Base-by-base conservation (phyloP, 257 asterid genomes). In the Solanum bulbocastanum region DNA sequence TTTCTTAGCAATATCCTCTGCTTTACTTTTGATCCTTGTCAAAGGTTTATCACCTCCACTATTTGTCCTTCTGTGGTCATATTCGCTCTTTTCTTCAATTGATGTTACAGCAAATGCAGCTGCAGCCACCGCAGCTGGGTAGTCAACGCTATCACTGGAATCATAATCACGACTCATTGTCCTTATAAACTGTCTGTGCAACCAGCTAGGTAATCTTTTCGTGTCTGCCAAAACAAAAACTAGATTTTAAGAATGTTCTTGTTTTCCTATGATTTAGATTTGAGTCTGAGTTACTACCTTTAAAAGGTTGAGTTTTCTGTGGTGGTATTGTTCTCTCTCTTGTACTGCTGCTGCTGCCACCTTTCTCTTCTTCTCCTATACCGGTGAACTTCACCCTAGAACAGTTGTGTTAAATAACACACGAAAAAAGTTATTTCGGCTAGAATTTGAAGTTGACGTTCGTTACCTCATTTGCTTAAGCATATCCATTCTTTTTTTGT, bases 51-150 rank as follows among this genome's bases (percentile, higher is more conserved):
- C 92, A 49, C 49, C 89, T 72, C 87, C 90, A 60, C 66, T 87
- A 69, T 65, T 37, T 73, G 71, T 81, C 75, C 87, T 90, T 68
- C 83, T 88, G 66, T 73, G 78, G 79, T 88, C 91, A 83, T 82
- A 75, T 3, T 18, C 16, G 32, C 88, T 87, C 74, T 94, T 88
- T 87, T 93, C 96, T 88, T 97, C 96, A 6, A 93, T 93, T 23
- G 95, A 89, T 87, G 92, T 92, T 88, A 97, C 87, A 37, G 99
- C 99, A 85, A 89, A 93, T 78, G 99, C 99, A 83, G 98, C 96
- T 30, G 98, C 98, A 22, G 98, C 99, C 85, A 95, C 92, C 6
- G 98, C 98, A 69, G 94, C 86, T 23, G 92, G 95, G 74, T 94
- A 95, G 14, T 93, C 98, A 8, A 88, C 89, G 18, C 90, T 90